Base-by-base conservation (phyloP, 2,329 filamentous ascomycete genomes). In the Penicillium sp. region DNA sequence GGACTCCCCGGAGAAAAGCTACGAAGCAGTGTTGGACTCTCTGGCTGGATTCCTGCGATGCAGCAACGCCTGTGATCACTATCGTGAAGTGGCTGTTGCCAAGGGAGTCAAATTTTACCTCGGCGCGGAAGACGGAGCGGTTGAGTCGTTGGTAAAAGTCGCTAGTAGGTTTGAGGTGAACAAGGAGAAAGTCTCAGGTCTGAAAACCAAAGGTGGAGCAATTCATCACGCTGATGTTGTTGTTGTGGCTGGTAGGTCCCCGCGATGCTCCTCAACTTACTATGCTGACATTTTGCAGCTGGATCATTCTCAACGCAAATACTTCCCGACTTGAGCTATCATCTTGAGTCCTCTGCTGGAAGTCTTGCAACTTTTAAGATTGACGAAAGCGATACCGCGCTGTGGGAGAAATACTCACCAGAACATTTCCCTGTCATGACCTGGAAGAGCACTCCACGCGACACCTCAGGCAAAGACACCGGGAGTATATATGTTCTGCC, bases 391-490 rank as follows among this genome's bases (percentile, higher is more conserved):
- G 55, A 66, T 47, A 59, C 38, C 5, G 48, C 55, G 0, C 58
- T 72, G 10, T 71, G 69, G 69, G 60, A 70, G 3, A 71, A 71
- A 43, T 72, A 71, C 43, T 69, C 68, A 1, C 68, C 70, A 0
- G 65, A 71, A 40, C 57, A 57, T 2, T 71, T 71, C 40, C 68
- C 69, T 1, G 69, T 71, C 3, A 60, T 72, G 9, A 69, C 67
- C 0, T 72, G 69, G 70, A 71, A 67, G 47, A 70, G 64, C 43
- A 57, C 59, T 2, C 58, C 67, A 14, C 60, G 68, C n/a, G 61
- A 62, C 29, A 52, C 48, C 1, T 55, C 47, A 21, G 69, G 69
- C 9, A 70, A 66, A 44, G 69, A 72, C 27, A 65, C 62, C 3
- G 67, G 68, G 5, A 68, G 63, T 32, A 62, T 69, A 8, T 70